Evolutionary conservation across 805 yeast species (phyloP), one percentile per base, ranked within the genome.

Genomic region (Candida ponderosae): DNA sequence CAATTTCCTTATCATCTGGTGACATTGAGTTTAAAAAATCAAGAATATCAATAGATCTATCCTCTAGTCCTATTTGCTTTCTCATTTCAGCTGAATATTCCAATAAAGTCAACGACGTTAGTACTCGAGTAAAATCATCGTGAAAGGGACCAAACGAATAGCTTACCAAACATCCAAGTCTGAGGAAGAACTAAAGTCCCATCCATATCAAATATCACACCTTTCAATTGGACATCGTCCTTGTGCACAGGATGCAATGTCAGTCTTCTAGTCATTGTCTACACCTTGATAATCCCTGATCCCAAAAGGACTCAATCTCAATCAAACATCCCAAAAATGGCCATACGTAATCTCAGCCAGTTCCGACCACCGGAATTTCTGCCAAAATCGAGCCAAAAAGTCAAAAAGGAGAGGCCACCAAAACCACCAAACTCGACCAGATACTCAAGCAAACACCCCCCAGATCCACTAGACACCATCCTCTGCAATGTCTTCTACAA

Each of bases 181-280:
- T 79, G 86, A 1, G 87, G 86, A 13, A 72, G 59, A 44, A 83
- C 76, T 38, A 82, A 51, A 0, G 90, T 82, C 5, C 89, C 89
- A 52, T 82, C 90, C 90, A 82, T 81, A 48, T 82, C 90, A 51
- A 82, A 82, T 1, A 82, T 64, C 6, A 82, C 52, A 0, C 85
- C 85, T 32, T 60, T 63, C 31, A 76, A 53, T 21, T 45, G 44
- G 6, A 55, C 35, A 31, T 67, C 64, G 18, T 51, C 43, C 7
- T 43, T 29, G 3, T 33, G 17, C 2, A 24, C 14, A 3, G 60
- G 55, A 1, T 42, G 39, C n/a, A 56, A 36, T 7, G 56, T 39
- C 52, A 50, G 39, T 37, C 52, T 46, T 5, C 39, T 31, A 18
- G 38, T 44, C 47, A 40, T 44, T 23, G 19, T 33, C 21, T 9